A percentile compares a stretch with the other conserved stretches of the same genome.
phyloP scores from a whole-genome alignment of 1,284 basidiomycete genomes.

The Cutaneotrichosporon spelunceum region DNA sequence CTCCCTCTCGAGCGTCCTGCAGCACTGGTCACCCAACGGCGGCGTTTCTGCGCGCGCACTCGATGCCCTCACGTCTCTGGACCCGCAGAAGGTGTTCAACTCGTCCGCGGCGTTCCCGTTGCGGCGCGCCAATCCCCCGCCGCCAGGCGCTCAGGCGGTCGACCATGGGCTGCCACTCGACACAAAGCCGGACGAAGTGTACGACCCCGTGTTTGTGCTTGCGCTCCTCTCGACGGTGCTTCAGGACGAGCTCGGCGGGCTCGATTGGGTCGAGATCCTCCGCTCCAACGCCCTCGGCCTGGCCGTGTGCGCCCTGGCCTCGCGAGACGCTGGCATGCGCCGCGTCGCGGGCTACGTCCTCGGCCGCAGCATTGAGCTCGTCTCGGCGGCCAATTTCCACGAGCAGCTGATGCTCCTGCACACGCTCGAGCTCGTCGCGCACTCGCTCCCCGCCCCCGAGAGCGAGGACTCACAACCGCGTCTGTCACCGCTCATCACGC shows the following conservation, averaged over 20 bases:
- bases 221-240: conserved; percentile 66
- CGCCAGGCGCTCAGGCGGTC: background rate
- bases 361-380: conserved; percentile 13
- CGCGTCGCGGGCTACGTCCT: conserved; percentile 52
- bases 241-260: conserved; percentile 60
- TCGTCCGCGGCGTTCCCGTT: conserved; percentile 71
- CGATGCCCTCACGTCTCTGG: conserved; percentile 68
- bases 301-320: conserved; percentile 69
- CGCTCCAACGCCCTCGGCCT: conserved; percentile 75
- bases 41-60: conserved; percentile 56
- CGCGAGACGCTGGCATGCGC: conserved; percentile 62
- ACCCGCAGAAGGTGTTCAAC: conserved; percentile 65
- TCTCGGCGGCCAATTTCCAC: conserved; percentile 58
- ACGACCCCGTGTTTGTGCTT: conserved; percentile 78
- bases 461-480: conserved; percentile 25
- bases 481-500: conserved; percentile 67
- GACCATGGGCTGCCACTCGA: conserved; percentile 24
- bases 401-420: conserved; percentile 75
- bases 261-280: conserved; percentile 80
- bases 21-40: conserved; percentile 59
- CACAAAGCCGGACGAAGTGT: conserved; percentile 53
- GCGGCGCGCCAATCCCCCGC: conserved; percentile 9
- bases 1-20: conserved; percentile 63
- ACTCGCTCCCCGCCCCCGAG: conserved; percentile 54
- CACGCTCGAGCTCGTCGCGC: conserved; percentile 68